Evolutionary conservation across 768 basidiomycete species (phyloP), one percentile per base, ranked within the genome.

Genomic region (Tricholoma sp.): DNA sequence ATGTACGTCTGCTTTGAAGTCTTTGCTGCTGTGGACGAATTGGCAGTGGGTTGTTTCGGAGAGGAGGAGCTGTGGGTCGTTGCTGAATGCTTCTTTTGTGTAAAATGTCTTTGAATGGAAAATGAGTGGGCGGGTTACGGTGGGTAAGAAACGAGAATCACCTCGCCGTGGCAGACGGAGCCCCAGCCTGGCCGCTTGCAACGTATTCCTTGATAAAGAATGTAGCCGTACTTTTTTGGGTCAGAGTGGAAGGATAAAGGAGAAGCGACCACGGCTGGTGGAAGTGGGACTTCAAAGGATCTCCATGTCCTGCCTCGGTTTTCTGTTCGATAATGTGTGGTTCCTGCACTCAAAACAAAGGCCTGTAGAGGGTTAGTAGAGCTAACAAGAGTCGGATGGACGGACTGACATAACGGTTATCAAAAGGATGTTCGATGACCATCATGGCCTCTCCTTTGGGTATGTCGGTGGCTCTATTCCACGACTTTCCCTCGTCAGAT

Each of bases 291-390:
- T 93, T 86, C 75, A 69, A 98, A 98, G 0, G 82, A 68, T 54
- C 83, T 83, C 96, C 96, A 99, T 32, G 88, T 84, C 71, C 81
- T 84, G 54, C 97, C 96, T 58, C 89, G 82, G 71, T 99, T 88
- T 34, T 84, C 82, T 2, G 97, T 94, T 31, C 89, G 85, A 72
- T 91, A 99, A 70, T 98, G 95, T 19, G 68, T 90, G 10, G 59
- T 84, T n/a, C 76, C 76, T 24, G 80, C 76, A 4, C 93, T 90
- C 57, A 99, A 74, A 34, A 89, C 85, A 68, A 97, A 98, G 0
- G 92, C 95, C 94, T 96, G 8, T 34, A 6, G 31, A 27, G 22
- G n/a, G 14, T 57, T 16, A 45, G 31, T 19, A 21, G 1, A 56
- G n/a, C 4, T 5, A 18, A 19, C 9, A 31, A 12, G n/a, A 35